These are phyloP conservation scores for Microbotryomycetes sp. DNA, from an alignment of 1,284 basidiomycete species.

Conservation along the genomic window DNA sequence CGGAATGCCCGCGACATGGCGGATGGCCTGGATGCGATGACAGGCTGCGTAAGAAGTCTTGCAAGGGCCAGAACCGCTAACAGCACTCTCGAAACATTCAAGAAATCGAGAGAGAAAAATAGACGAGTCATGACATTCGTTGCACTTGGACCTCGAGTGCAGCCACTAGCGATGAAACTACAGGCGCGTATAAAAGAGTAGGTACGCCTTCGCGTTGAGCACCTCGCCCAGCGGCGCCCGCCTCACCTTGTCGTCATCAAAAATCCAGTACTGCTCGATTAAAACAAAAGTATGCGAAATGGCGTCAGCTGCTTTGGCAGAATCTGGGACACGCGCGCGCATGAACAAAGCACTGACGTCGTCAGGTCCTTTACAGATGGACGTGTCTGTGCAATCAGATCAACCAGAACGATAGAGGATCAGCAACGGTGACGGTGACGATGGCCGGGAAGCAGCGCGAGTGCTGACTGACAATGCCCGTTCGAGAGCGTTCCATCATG, in stretches of 20 bases:
- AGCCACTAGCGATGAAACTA: not conserved
- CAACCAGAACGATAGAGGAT: no score
- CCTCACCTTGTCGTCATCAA: slow-evolving; percentile 31
- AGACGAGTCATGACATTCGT: not conserved
- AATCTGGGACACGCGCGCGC: slow-evolving; percentile 29
- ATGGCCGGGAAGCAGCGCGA: not conserved
- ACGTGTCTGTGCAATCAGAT: no score
- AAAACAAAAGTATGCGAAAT: not conserved
- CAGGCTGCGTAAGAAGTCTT: not conserved
- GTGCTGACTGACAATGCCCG: not conserved
- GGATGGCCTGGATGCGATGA: not conserved
- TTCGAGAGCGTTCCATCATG: not conserved
- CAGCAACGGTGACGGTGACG: no score
- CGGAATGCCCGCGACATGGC: slow-evolving; percentile 10
- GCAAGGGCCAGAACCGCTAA: not conserved
- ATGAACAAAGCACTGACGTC: slow-evolving; percentile 5
- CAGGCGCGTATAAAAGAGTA: slow-evolving; percentile 22
- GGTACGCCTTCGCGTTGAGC: slow-evolving; percentile 23
- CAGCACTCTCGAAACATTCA: no score
- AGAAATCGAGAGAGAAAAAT: not conserved
- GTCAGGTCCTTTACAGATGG: slow-evolving; percentile 5
- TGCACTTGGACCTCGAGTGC: not conserved
- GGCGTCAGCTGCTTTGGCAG: not conserved
- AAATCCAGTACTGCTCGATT: slow-evolving; percentile 19
- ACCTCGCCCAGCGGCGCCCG: slow-evolving; percentile 18